Evolutionary conservation across 352 stramenopile genomes (phyloP), one percentile per base, ranked within the genome.

Genomic region (Globisporangium middletonii): DNA sequence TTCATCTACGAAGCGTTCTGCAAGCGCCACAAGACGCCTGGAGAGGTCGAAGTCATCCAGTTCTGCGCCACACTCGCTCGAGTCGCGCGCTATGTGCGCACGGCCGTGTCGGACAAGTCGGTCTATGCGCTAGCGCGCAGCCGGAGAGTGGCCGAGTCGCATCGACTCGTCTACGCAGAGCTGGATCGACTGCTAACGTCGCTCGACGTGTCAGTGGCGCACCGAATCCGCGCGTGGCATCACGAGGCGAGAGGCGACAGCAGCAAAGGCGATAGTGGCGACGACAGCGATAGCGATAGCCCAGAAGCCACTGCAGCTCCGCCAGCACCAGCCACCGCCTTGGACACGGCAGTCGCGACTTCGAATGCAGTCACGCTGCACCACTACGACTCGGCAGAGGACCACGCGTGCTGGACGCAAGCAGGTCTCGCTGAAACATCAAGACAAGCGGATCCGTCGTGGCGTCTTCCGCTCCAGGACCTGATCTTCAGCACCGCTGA

Each of bases 31-130:
- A 42, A 58, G 42, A 28, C 23, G 12, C 6, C 27, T 3, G 3
- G 3, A 0, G 53, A 58, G 26, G 26, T 58, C 27, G 41, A 58
- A 38, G 42, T 44, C n/a, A 16, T 45, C n/a, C 18, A 44, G 50
- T 58, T 51, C 30, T 50, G 53, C 27, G 43, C 7, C 5, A 8
- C 15, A 2, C 9, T 58, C 23, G 8, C 18, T 12, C 53, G 23
- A 15, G 3, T 51, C 2, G 38, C 42, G 42, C 28, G 28, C 13
- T 58, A 58, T 15, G 8, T 59, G 53, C 53, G 53, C 28, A 41
- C 18, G 12, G 53, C 23, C 4, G 43, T 59, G 8, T 59, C 53
- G 42, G 43, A 59, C 15, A 59, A 52, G 44, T 59, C 53, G 8
- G 44, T 45, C 16, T 27, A 19, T 27, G 33, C 27, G 38, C 44